Base-by-base conservation (phyloP, 371 early-diverging fungal genomes). In the Parasitella parasitica region DNA sequence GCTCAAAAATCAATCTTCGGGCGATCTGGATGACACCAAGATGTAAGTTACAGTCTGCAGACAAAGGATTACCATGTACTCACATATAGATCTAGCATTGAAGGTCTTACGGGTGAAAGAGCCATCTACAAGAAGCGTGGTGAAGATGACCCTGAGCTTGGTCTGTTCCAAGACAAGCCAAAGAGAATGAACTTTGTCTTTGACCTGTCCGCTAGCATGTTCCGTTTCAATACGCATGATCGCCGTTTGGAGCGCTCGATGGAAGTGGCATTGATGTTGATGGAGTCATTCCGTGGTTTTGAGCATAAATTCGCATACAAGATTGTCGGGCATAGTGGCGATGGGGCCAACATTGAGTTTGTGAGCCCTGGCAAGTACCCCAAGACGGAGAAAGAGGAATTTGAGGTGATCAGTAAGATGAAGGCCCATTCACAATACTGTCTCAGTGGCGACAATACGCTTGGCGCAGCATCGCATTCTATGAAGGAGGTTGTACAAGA, bases 1-100 rank as follows among this genome's bases (percentile, higher is more conserved):
- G 93, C 78, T 91, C 32, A 88, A 86, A 62, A 90, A 91, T 63
- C 91, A 92, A 69, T 84, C 86, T 16, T 85, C 88, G 22, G 94
- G 94, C 18, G 94, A 94, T 54, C 62, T 94, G 54, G 94, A 94
- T 60, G 94, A 94, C 57, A 87, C 89, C 2, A 91, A 88, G 64
- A 79, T 94, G 82, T 83, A 80, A 59, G 36, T 41, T 16, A 7
- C 18, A 32, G 8, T 49, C 30, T 16, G 37, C 5, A 5, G 5
- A 8, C 37, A 48, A n/a, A 12, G 24, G 20, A 32, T 24, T 3
- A 20, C 22, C 18, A 36, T 36, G 15, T 36, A 18, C 41, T 26
- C 20, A 13, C 12, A 24, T 51, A 5, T 30, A 28, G 11, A 4
- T 35, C 61, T 35, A 84, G 84, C 28, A 81, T 90, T 27, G 91